A percentile compares a stretch with the other conserved stretches of the same genome.
Evolutionary conservation across 148 eudicot genomes (phyloP).

Genomic region (Amaranthus palmeri): DNA sequence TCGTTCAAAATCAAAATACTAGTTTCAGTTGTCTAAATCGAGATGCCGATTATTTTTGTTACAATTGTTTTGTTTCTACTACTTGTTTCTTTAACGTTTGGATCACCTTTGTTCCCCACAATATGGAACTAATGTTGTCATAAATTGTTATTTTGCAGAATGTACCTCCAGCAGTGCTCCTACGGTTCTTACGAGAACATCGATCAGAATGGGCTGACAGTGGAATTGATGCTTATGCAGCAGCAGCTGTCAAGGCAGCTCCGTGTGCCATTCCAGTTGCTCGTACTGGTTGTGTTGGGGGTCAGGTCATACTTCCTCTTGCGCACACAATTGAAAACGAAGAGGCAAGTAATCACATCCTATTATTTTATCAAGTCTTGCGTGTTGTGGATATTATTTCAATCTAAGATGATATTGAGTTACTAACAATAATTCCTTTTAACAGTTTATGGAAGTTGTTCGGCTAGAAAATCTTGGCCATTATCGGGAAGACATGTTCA

Average conservation of each 20-base stretch:
- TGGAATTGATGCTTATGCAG: constrained; percentile 78
- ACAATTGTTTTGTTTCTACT: not conserved
- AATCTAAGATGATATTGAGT: not conserved
- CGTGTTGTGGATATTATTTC: not conserved
- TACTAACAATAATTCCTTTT: not conserved
- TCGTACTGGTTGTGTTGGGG: constrained; percentile 64
- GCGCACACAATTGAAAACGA: constrained; percentile 91
- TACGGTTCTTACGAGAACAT: constrained; percentile 76
- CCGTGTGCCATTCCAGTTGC: constrained; percentile 69
- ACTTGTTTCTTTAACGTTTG: not conserved
- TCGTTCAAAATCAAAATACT: not conserved
- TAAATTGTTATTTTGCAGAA: constrained; percentile 38
- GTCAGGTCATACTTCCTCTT: constrained; percentile 87
- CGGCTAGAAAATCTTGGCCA: constrained; percentile 75
- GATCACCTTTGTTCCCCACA: not conserved
- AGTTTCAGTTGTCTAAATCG: not conserved
- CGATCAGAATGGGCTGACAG: constrained; percentile 96
- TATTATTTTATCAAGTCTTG: not conserved
- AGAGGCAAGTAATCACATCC: constrained; percentile 47
- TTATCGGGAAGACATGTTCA: constrained; percentile 68
- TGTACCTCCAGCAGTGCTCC: constrained; percentile 72
- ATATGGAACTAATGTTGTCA: not conserved
- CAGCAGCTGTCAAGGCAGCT: constrained; percentile 74
- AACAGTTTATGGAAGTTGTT: constrained; percentile 93
- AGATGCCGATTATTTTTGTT: not conserved